A percentile compares a stretch with the other conserved stretches of the same genome.
Evolutionary conservation across 352 stramenopile species (phyloP).

Genomic region (Pythium insidiosum): DNA sequence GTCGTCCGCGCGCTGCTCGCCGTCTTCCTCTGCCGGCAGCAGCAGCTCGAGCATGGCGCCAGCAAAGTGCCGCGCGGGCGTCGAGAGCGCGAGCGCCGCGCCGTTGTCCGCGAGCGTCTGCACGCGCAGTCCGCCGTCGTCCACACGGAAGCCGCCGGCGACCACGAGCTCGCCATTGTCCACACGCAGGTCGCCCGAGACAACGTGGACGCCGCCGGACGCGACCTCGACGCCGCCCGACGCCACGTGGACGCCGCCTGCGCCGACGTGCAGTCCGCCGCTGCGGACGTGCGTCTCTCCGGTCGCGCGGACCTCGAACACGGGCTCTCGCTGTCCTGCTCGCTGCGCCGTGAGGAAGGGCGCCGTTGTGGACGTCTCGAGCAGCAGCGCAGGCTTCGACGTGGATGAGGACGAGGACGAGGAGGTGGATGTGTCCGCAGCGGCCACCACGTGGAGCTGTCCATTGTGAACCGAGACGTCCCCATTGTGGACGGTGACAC

Average conservation of each 20-base stretch:
- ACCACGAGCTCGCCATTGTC: slow-evolving; percentile 48
- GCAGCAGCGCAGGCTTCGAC: neutral
- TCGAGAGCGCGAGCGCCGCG: slow-evolving; percentile 29
- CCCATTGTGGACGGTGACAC: slow-evolving; percentile 34
- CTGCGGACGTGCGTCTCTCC: slow-evolving; percentile 46
- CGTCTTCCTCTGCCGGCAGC: no score
- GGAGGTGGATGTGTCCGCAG: no score
- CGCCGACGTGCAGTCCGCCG: slow-evolving; percentile 39
- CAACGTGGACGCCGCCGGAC: slow-evolving; percentile 52
- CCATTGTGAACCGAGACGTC: slow-evolving; percentile 31
- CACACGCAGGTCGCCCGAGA: slow-evolving; percentile 44
- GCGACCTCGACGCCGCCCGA: slow-evolving; percentile 42
- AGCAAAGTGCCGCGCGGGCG: slow-evolving; percentile 39
- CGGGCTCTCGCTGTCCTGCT: slow-evolving; percentile 11
- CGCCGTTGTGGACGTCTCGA: neutral
- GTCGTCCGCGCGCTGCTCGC: slow-evolving; percentile 15
- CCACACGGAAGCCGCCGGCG: slow-evolving; percentile 49
- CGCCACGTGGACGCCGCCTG: slow-evolving; percentile 38
- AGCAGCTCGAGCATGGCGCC: slow-evolving; percentile 43
- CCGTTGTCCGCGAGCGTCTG: slow-evolving; percentile 35
- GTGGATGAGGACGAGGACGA: no score
- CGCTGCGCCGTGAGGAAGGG: slow-evolving; percentile 8
- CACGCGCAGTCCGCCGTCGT: slow-evolving; percentile 51
- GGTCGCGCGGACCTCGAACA: slow-evolving; percentile 51
- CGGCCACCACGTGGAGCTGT: slow-evolving; percentile 17